These are phyloP conservation scores for Neolentinus lepideus DNA, from an alignment of 1,284 basidiomycete species.

Conservation along the genomic window DNA sequence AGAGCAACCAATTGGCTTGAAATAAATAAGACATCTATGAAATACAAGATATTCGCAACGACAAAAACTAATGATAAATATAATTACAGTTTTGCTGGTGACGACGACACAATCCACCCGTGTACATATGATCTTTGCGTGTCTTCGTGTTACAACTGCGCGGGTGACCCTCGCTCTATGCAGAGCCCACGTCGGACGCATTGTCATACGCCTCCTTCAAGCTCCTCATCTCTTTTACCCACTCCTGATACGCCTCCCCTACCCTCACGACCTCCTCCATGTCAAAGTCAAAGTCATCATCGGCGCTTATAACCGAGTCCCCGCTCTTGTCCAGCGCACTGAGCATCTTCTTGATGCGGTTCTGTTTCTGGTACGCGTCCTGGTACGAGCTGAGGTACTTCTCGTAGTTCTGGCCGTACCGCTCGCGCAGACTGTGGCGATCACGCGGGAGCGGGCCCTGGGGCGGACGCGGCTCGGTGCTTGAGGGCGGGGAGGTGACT, in stretches of 20 bases:
- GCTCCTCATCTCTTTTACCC: not conserved
- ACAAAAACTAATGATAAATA: not conserved
- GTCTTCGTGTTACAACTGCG: too few relatives aligned
- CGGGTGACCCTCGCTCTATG: too few relatives aligned
- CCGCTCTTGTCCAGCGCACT: not conserved
- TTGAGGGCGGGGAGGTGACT: not conserved
- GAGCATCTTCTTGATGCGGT: not conserved
- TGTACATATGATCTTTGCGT: too few relatives aligned
- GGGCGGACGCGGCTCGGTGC: constrained; percentile 7
- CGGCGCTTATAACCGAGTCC: not conserved
- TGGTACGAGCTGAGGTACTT: too few relatives aligned
- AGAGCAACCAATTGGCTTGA: too few relatives aligned
- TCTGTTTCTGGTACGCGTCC: not conserved
- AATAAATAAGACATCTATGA: not conserved
- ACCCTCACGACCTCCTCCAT: not conserved
- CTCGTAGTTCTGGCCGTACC: constrained; percentile 26
- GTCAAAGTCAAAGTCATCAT: not conserved
- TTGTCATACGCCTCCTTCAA: not conserved
- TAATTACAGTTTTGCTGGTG: not conserved
- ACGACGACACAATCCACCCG: not conserved
- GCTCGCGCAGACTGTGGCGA: constrained; percentile 38
- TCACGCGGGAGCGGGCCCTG: constrained; percentile 35
- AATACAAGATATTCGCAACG: not conserved
- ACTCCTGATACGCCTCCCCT: not conserved
- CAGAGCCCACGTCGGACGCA: too few relatives aligned